phyloP scores from a whole-genome alignment of 1,284 basidiomycete genomes.

The Ceratobasidium sp. region DNA sequence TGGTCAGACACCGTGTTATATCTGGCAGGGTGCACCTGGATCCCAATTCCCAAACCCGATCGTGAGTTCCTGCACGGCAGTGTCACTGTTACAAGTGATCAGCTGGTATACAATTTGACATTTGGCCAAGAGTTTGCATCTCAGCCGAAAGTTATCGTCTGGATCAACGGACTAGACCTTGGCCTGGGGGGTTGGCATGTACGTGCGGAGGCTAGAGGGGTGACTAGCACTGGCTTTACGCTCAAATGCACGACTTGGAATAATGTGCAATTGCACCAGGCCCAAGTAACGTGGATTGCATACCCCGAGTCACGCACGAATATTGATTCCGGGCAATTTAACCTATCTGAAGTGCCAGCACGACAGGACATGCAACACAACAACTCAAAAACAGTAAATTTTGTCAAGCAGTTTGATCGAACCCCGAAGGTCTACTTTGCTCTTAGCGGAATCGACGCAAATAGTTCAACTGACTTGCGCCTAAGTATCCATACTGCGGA shows the following conservation, averaged over 20 bases:
- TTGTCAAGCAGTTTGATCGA: slow-evolving; percentile 22
- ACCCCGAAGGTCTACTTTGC: slow-evolving; percentile 24
- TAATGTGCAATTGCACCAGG: slow-evolving; percentile 11
- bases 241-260: slow-evolving; percentile 25
- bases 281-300: slow-evolving; percentile 37
- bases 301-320: slow-evolving; percentile 29
- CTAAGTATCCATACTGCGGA: slow-evolving; percentile 3
- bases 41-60: background rate
- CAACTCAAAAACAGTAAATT: slow-evolving; percentile 7
- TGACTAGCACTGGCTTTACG: slow-evolving; percentile 36
- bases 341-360: slow-evolving; percentile 13
- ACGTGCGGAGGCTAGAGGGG: background rate
- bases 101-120: slow-evolving; percentile 23
- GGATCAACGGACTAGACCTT: slow-evolving; percentile 30
- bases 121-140: slow-evolving; percentile 32
- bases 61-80: background rate
- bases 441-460: slow-evolving; percentile 32
- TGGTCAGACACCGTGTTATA: slow-evolving; percentile 34
- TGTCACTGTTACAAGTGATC: too few species aligned
- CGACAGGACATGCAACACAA: background rate
- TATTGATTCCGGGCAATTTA: slow-evolving; percentile 30
- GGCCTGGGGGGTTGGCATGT: slow-evolving; percentile 13
- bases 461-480: slow-evolving; percentile 20
- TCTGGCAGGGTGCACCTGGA: slow-evolving; percentile 26
- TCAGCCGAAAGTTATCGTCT: slow-evolving; percentile 33